Percentiles rank a stretch among this genome's conserved stretches.
Evolutionary conservation across 2,329 filamentous ascomycete genomes (phyloP).

Genomic region (Penicillium brevicompactum): DNA sequence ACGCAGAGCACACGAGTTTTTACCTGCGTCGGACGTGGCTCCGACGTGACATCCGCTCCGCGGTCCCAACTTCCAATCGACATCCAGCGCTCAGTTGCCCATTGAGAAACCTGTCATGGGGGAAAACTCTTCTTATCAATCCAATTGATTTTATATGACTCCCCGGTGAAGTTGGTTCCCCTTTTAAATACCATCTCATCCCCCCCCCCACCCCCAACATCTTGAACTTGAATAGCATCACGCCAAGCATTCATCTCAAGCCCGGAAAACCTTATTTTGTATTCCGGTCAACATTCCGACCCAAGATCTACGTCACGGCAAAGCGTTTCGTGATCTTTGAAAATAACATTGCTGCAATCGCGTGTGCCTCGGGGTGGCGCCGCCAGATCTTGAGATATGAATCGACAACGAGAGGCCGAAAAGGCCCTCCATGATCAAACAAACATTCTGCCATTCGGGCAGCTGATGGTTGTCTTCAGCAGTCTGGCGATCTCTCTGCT

Average conservation of each 20-base stretch:
- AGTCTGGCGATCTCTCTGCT: slow-evolving; percentile 56
- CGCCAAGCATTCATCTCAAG: slow-evolving; percentile 7
- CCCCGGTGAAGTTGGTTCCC: background rate
- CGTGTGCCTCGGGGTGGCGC: background rate
- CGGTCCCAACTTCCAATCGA: slow-evolving; percentile 23
- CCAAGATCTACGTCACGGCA: background rate
- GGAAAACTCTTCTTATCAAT: slow-evolving; percentile 9
- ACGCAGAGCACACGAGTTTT: slow-evolving; percentile 7
- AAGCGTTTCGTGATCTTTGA: background rate
- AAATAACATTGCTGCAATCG: background rate
- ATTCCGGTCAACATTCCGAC: background rate
- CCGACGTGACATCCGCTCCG: slow-evolving; percentile 15
- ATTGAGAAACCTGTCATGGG: slow-evolving; percentile 10
- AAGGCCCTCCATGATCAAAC: slow-evolving; percentile 57
- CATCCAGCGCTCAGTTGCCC: slow-evolving; percentile 14
- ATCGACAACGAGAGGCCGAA: slow-evolving; percentile 44
- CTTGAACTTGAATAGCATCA: background rate
- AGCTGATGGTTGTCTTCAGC: slow-evolving; percentile 52
- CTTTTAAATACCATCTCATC: background rate
- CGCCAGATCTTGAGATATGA: slow-evolving; percentile 22
- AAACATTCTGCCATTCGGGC: slow-evolving; percentile 56
- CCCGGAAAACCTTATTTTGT: background rate
- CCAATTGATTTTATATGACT: slow-evolving; percentile 8
- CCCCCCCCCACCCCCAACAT: background rate
- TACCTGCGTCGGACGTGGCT: slow-evolving; percentile 18